These are phyloP conservation scores for Scenedesmus sp. DNA, from an alignment of 163 green algal genomes.

Conservation along the genomic window DNA sequence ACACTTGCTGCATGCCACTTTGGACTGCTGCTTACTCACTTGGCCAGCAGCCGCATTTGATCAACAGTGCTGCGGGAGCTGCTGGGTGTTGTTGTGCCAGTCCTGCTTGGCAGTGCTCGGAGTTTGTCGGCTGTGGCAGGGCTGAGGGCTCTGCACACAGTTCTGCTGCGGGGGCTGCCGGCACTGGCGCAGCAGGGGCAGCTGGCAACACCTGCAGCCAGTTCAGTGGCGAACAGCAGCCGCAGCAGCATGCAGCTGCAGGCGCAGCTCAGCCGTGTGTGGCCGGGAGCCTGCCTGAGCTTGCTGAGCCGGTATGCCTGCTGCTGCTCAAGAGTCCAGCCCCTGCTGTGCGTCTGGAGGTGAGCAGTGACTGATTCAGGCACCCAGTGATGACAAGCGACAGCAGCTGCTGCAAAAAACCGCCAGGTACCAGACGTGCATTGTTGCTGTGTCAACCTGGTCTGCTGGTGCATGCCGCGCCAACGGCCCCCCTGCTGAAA, in stretches of 20 bases:
- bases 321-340: not conserved
- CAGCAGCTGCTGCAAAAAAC: too few relatives aligned
- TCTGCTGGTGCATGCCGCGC: too few relatives aligned
- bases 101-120: conserved; percentile 14
- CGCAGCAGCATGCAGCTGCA: not conserved
- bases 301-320: not conserved
- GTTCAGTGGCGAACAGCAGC: not conserved
- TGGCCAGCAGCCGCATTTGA: conserved; percentile 38
- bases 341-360: conserved; percentile 6
- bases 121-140: conserved; percentile 33
- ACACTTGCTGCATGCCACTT: not conserved
- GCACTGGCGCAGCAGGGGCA: not conserved
- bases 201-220: not conserved
- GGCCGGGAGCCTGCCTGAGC: not conserved
- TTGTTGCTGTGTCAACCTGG: too few relatives aligned
- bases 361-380: too few relatives aligned
- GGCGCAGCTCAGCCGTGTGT: not conserved
- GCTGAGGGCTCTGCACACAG: conserved; percentile 10
- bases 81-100: not conserved
- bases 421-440: too few relatives aligned
- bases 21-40: conserved; percentile 40
- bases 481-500: too few relatives aligned
- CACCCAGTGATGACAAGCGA: too few relatives aligned
- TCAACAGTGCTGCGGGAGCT: conserved; percentile 31
- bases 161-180: conserved; percentile 1